phyloP scores from a whole-genome alignment of 2,329 filamentous ascomycete genomes.

The Alternaria arbusti region DNA sequence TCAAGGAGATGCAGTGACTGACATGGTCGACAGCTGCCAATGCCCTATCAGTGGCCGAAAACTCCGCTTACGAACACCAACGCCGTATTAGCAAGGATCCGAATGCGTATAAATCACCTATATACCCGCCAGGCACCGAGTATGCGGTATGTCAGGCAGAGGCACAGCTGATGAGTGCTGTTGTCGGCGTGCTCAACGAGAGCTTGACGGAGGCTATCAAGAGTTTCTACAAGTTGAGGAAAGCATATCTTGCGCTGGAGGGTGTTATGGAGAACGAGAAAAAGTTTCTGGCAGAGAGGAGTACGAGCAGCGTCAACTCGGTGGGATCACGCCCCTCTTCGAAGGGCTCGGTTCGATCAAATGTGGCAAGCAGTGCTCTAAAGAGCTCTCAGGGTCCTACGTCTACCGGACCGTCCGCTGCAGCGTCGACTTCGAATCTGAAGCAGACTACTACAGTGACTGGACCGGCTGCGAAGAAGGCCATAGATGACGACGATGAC shows the following conservation, averaged over 20 bases:
- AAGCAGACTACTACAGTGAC: constrained; percentile 11
- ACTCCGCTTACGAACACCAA: constrained; percentile 75
- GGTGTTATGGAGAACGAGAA: constrained; percentile 77
- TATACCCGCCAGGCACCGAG: constrained; percentile 86
- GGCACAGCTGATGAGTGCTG: constrained; percentile 85
- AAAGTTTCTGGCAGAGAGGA: constrained; percentile 57
- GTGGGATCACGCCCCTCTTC: constrained; percentile 25
- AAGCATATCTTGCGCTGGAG: constrained; percentile 84
- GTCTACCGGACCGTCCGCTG: constrained; percentile 14
- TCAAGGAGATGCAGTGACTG: constrained; percentile 3
- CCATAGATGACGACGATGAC: constrained; percentile 35
- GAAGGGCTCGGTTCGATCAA: constrained; percentile 30
- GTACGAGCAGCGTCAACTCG: constrained; percentile 40
- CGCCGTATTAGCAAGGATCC: constrained; percentile 73
- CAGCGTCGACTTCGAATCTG: constrained; percentile 25
- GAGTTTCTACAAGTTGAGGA: constrained; percentile 90
- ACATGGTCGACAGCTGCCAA: constrained; percentile 64
- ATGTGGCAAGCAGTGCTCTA: constrained; percentile 10
- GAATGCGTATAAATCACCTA: constrained; percentile 61
- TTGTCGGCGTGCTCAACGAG: constrained; percentile 89
- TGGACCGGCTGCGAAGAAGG: constrained; percentile 10
- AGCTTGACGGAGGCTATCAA: constrained; percentile 89
- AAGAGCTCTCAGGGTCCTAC: constrained; percentile 15
- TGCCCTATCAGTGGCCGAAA: constrained; percentile 76
- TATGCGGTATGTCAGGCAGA: constrained; percentile 85